Evolutionary conservation across 2,329 filamentous ascomycete genomes (phyloP), one percentile per base, ranked within the genome.

Genomic region (Colletotrichum eremochloae): DNA sequence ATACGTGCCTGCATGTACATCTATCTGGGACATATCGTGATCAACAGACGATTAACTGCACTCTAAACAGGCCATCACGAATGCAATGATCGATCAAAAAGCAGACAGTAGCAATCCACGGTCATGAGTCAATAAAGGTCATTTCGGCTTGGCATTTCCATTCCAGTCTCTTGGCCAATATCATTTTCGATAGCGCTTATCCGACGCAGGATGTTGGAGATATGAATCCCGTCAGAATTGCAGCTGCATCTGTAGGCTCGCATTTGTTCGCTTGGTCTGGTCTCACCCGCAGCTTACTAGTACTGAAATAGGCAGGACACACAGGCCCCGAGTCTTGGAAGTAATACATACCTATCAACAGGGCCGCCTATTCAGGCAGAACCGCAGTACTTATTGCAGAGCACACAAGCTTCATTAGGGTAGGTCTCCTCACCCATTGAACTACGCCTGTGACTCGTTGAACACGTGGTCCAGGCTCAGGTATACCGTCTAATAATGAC

Each of bases 281-380:
- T 67, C 68, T 71, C 52, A 68, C 64, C 15, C 40, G 64, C 64
- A 68, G 64, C 29, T 29, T n/a, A 29, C 57, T 71, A 68, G 38
- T 12, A 7, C 68, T 48, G 40, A 29, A 68, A 63, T 14, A n/a
- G 68, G 68, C 38, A 71, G 64, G 68, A 50, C 38, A 29, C 7
- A 52, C 9, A 66, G 31, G 36, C n/a, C n/a, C n/a, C n/a, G n/a
- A n/a, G n/a, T n/a, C n/a, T n/a, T n/a, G n/a, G n/a, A 38, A 29
- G 64, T 56, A 40, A 57, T 55, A 58, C n/a, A n/a, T n/a, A n/a
- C n/a, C n/a, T n/a, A n/a, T 68, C 31, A 46, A 44, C 63, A 71
- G 68, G 64, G 68, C 58, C 57, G 52, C 62, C 12, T 18, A 31
- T 33, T 50, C 38, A 50, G 68, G 50, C 48, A 62, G n/a, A 15